These are phyloP conservation scores for Tetrapisispora iriomotensis DNA, from an alignment of 805 yeast genomes.

Conservation along the genomic window DNA sequence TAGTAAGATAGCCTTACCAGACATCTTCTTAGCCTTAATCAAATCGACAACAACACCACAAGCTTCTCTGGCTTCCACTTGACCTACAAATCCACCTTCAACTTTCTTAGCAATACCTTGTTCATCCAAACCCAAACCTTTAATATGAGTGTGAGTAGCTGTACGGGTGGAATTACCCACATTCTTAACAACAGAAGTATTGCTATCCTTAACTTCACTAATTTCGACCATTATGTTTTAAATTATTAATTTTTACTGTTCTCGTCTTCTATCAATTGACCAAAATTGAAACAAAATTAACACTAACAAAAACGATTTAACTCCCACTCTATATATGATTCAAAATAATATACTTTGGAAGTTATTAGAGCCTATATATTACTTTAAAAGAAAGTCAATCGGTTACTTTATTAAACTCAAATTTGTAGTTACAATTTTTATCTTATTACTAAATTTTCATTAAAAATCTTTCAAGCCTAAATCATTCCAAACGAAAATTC, in stretches of 20 bases:
- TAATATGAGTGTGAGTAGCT: conserved; percentile 95
- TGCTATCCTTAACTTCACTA: conserved; percentile 3
- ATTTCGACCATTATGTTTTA: conserved; percentile 4
- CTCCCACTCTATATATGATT: too few species aligned
- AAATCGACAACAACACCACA: conserved; percentile 92
- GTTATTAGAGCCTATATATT: too few species aligned
- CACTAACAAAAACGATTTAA: too few species aligned
- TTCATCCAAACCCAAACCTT: conserved; percentile 89
- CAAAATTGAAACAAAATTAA: too few species aligned
- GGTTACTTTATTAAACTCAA: too few species aligned
- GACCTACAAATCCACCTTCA: conserved; percentile 82
- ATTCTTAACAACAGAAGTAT: background rate
- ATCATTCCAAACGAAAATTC: too few species aligned
- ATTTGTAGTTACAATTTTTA: too few species aligned
- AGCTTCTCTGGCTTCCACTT: conserved; percentile 69
- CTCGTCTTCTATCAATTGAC: background rate
- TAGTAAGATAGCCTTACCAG: conserved; percentile 88
- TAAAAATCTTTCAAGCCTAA: too few species aligned
- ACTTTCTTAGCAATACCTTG: conserved; percentile 71
- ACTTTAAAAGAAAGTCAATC: too few species aligned
- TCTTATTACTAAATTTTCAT: too few species aligned
- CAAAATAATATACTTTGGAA: too few species aligned
- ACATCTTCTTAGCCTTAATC: conserved; percentile 83
- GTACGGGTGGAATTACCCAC: conserved; percentile 39
- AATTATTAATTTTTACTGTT: background rate